Evolutionary conservation across 2,329 filamentous ascomycete species (phyloP), one percentile per base, ranked within the genome.

Genomic region (Pyricularia sp.): DNA sequence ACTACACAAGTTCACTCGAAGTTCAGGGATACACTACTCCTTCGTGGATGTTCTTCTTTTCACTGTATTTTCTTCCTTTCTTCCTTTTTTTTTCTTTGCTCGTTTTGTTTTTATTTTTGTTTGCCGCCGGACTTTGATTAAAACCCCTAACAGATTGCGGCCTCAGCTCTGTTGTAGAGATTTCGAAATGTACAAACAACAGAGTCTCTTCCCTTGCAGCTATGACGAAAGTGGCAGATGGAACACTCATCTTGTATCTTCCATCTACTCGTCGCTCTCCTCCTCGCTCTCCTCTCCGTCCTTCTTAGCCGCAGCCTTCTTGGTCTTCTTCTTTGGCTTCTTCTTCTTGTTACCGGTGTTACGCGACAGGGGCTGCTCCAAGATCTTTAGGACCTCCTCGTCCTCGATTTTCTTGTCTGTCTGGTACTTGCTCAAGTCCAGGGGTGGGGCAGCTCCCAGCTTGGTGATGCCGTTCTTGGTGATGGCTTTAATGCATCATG

Each of bases 371-470:
- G 93, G 93, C 77, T 90, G 90, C 79, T 94, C 92, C 63, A 99
- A 84, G 69, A 97, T 93, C 83, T 94, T 91, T 71, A 97, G 86
- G 70, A 99, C 84, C 80, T 97, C 93, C 80, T 96, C 91, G 69
- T 97, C 93, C 70, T 87, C 88, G 73, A 99, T 96, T 85, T 97
- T 97, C 86, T 97, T 97, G 77, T 97, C 93, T 40, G 91, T 88
- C 84, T 96, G 89, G 82, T 88, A 86, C 81, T 93, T 92, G 74
- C 83, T 84, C 67, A 94, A 76, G 74, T 97, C 91, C 68, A 89
- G 82, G 26, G 87, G 76, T 67, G 90, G 86, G 40, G 94, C 88
- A 30, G 84, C 88, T 71, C 91, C 88, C 66, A 99, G 81, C 79
- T 90, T 91, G 73, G 89, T 91, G 72, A 99, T 82, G 70, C 94